Evolutionary conservation across 1,139 yeast species (phyloP).

Genomic region (Kurtzmaniella quercitrusa): DNA sequence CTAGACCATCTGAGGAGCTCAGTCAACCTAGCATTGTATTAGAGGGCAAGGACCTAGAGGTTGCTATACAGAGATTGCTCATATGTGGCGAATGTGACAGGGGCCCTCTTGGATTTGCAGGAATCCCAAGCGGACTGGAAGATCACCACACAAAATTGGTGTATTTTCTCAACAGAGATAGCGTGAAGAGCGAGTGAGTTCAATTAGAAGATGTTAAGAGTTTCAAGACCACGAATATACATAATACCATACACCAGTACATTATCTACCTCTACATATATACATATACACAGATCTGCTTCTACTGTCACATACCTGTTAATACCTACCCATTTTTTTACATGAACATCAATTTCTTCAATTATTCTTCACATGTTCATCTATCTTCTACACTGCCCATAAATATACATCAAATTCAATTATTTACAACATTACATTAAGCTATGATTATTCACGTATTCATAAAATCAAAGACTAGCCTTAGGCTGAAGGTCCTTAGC

Average conservation of each 20-base stretch:
- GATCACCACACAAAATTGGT: slow-evolving; percentile 31
- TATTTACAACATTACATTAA: background rate
- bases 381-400: no score
- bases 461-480: slow-evolving; percentile 22
- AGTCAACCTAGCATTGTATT: slow-evolving; percentile 15
- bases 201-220: no score
- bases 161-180: slow-evolving; percentile 41
- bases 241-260: no score
- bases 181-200: slow-evolving; percentile 33
- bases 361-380: no score
- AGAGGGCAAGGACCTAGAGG: slow-evolving; percentile 7
- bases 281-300: background rate
- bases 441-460: background rate
- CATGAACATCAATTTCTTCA: no score
- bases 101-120: slow-evolving; percentile 73
- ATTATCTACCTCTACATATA: no score
- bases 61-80: slow-evolving; percentile 46
- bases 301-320: no score
- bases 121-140: slow-evolving; percentile 24
- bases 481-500: slow-evolving; percentile 30
- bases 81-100: slow-evolving; percentile 72
- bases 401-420: no score
- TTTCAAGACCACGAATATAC: no score
- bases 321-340: no score
- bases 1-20: slow-evolving; percentile 38